Evolutionary conservation across 192 early-diverging fungal genomes (phyloP), one percentile per base, ranked within the genome.

Genomic region (Coemansia sp.): DNA sequence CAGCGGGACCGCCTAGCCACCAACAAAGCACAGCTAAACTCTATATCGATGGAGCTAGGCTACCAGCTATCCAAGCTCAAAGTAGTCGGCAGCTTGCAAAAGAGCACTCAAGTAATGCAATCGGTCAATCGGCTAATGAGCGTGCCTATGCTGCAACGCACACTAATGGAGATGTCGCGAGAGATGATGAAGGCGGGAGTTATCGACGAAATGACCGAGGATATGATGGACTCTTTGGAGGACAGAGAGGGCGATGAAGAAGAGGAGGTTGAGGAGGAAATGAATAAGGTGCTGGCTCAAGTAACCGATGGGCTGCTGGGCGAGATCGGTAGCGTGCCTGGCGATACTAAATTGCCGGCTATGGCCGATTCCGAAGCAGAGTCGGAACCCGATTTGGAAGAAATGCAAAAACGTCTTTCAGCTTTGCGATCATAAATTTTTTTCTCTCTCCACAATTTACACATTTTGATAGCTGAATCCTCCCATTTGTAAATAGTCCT

Each of bases 141-240:
- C 57, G 65, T 98, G 36, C 94, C 93, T 23, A 85, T 93, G 75
- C 84, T 98, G 35, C 83, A 87, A 43, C 58, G 80, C 20, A 81
- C 84, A 12, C 89, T 98, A 86, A 87, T 88, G 63, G 92, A 97
- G 79, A 87, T 98, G 88, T 86, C 88, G 9, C 86, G 76, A 80
- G 96, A 98, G 71, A 96, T 98, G 96, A 94, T 91, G 76, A 96
- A 93, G 91, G 92, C 96, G 2, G 94, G 94, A 14, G 84, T 98
- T 55, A 94, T 98, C 50, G 88, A 91, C 65, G 96, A 98, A 69
- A 97, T 96, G 92, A 83, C 96, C 43, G 81, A 88, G 52, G 94
- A 96, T 63, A 84, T 89, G 48, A 82, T 98, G 59, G 94, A 94
- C 35, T 78, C 73, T 47, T 65, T 88, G 57, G 93, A 96, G 40